phyloP scores from a whole-genome alignment of 768 basidiomycete genomes.

The Flagelloscypha sp. region DNA sequence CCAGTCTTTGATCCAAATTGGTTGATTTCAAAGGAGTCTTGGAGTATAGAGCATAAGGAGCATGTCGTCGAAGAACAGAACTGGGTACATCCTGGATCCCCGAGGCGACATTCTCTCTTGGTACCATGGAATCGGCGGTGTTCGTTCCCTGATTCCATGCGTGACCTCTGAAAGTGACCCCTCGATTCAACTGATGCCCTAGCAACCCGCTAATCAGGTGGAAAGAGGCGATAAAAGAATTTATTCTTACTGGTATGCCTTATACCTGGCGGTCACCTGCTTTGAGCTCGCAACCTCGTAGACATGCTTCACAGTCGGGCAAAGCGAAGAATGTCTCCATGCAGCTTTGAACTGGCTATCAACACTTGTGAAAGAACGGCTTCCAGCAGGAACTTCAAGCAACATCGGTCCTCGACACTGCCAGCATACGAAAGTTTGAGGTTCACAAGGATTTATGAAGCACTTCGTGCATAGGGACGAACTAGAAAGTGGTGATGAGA shows the following conservation, averaged over 20 bases:
- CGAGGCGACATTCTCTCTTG: conserved; percentile 52
- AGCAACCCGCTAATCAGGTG: no score
- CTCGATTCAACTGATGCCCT: conserved; percentile 50
- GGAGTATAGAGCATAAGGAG: conserved; percentile 56
- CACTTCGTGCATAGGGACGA: no score
- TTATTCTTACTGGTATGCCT: conserved; percentile 46
- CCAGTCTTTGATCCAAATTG: conserved; percentile 63
- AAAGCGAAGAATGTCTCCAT: conserved; percentile 57
- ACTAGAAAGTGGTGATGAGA: no score
- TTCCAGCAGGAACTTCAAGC: conserved; percentile 49
- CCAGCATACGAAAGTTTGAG: no score
- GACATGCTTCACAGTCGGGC: conserved; percentile 50
- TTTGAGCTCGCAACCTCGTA: conserved; percentile 56
- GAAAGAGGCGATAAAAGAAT: no score
- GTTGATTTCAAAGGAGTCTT: conserved; percentile 54
- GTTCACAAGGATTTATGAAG: no score
- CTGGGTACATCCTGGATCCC: conserved; percentile 46
- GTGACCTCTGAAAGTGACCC: conserved; percentile 50
- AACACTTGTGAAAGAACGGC: conserved; percentile 59
- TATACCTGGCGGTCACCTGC: conserved; percentile 44
- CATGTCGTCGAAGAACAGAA: conserved; percentile 52
- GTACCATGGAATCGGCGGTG: conserved; percentile 75
- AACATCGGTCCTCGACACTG: conserved; percentile 52
- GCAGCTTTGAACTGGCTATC: conserved; percentile 60
- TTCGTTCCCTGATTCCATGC: conserved; percentile 55